Base-by-base conservation (phyloP, 371 early-diverging fungal genomes). In the Vittaforma corneae region DNA sequence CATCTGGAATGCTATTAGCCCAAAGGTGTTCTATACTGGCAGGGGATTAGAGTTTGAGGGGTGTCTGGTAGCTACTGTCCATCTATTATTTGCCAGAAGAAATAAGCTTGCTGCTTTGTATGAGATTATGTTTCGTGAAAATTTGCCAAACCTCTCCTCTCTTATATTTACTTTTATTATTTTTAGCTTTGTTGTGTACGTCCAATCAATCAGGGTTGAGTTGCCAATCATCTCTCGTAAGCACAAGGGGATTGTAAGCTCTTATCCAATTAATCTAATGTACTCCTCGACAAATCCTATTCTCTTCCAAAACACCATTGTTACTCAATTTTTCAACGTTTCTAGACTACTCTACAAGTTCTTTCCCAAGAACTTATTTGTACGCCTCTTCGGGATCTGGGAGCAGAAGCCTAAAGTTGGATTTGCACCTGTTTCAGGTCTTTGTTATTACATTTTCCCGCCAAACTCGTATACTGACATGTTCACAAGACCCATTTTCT, bases 251-350 rank as follows among this genome's bases (percentile, higher is more conserved):
- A 93, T 93, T 77, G 88, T 87, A 70, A 92, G 90, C 26, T 84
- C 87, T 59, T 98, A 90, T 83, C 96, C 97, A 51, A 85, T 98
- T 84, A 96, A 95, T 83, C 82, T 98, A 55, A 92, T 98, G 79
- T 98, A 98, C 83, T 93, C 97, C 45, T 92, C 94, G 74, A 94
- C 91, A 83, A 97, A 92, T 91, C 98, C 99, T 56, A 89, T 98
- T 74, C 93, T 97, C 89, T 85, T 95, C 64, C 95, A 96, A 81
- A 91, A 93, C 35, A 90, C 97, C 51, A 83, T 96, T 67, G 86
- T 88, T 46, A 88, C 92, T 73, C 88, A 93, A 77, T 81, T 92
- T 68, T 93, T 88, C 80, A 85, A 92, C 81, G 83, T 93, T 74
- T 93, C 94, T 18, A 93, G 92, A 82, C 83, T 92, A 77, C 84